These are phyloP conservation scores for Vigna unguiculata DNA, from an alignment of 306 rosid species.

Conservation along the genomic window DNA sequence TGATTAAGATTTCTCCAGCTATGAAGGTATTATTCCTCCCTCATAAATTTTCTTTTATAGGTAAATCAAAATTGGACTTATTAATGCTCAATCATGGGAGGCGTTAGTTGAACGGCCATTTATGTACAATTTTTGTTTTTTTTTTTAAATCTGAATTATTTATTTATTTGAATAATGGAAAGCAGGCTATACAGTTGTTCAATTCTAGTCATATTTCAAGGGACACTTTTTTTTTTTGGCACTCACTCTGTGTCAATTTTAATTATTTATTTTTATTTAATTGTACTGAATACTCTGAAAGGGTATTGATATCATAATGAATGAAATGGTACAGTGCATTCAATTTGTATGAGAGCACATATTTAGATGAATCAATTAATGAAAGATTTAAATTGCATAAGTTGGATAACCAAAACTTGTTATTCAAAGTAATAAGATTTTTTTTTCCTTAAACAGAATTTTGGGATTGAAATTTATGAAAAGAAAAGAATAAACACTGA, in stretches of 20 bases:
- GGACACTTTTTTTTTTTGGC: too few relatives aligned
- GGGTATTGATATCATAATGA: too few relatives aligned
- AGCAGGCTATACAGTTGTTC: background rate
- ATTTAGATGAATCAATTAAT: too few relatives aligned
- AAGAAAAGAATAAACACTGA: too few relatives aligned
- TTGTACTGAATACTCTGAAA: background rate
- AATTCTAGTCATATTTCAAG: too few relatives aligned
- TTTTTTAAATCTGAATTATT: background rate
- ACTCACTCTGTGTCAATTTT: background rate
- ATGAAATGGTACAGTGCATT: background rate
- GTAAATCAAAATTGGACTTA: constrained; percentile 17
- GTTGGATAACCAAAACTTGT: too few relatives aligned
- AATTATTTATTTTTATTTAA: background rate
- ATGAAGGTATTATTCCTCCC: background rate
- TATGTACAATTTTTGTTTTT: background rate
- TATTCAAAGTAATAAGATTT: too few relatives aligned
- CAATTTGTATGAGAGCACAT: too few relatives aligned
- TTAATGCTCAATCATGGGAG: constrained; percentile 31
- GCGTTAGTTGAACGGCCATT: background rate
- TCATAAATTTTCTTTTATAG: background rate
- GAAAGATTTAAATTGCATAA: too few relatives aligned
- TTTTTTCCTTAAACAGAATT: too few relatives aligned
- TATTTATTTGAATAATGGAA: background rate
- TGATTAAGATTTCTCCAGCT: constrained; percentile 17
- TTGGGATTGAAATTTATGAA: too few relatives aligned